Evolutionary conservation across 805 yeast species (phyloP).

Genomic region (Barnettozyma populi): DNA sequence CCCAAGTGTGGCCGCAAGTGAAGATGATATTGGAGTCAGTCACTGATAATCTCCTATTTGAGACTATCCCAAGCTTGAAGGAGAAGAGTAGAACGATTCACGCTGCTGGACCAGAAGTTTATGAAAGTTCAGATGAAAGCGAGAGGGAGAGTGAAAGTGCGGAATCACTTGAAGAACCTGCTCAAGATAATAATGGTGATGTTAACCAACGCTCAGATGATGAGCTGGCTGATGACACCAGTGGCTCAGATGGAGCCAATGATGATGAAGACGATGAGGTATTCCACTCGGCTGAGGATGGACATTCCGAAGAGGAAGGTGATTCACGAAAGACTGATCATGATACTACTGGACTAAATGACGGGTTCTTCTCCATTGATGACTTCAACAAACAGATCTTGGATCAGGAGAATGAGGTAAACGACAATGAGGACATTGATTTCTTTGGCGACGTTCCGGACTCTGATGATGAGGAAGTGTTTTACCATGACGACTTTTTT

Average conservation of each 20-base stretch:
- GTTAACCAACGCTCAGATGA: slow-evolving; percentile 15
- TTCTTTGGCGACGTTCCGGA: slow-evolving; percentile 47
- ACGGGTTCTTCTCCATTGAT: slow-evolving; percentile 79
- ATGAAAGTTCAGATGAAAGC: slow-evolving; percentile 17
- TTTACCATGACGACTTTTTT: slow-evolving; percentile 50
- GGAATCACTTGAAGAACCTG: neutral
- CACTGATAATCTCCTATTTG: slow-evolving; percentile 55
- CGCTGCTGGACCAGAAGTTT: slow-evolving; percentile 9
- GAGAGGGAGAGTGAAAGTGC: neutral
- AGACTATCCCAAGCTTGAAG: slow-evolving; percentile 48
- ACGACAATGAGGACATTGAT: slow-evolving; percentile 44
- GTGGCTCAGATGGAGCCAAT: slow-evolving; percentile 17
- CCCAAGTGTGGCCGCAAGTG: slow-evolving; percentile 92
- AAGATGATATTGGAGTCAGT: slow-evolving; percentile 79
- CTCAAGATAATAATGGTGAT: neutral
- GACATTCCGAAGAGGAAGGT: slow-evolving; percentile 34
- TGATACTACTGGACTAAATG: slow-evolving; percentile 68
- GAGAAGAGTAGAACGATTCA: slow-evolving; percentile 13
- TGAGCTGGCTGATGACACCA: slow-evolving; percentile 10
- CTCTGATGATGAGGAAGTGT: slow-evolving; percentile 41
- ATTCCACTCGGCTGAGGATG: slow-evolving; percentile 24
- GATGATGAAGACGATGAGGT: slow-evolving; percentile 23
- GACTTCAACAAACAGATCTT: slow-evolving; percentile 75
- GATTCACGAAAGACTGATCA: slow-evolving; percentile 39
- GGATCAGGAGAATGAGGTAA: slow-evolving; percentile 45